These are phyloP conservation scores for Pichia sporocuriosa DNA, from an alignment of 805 yeast species.

Conservation along the genomic window DNA sequence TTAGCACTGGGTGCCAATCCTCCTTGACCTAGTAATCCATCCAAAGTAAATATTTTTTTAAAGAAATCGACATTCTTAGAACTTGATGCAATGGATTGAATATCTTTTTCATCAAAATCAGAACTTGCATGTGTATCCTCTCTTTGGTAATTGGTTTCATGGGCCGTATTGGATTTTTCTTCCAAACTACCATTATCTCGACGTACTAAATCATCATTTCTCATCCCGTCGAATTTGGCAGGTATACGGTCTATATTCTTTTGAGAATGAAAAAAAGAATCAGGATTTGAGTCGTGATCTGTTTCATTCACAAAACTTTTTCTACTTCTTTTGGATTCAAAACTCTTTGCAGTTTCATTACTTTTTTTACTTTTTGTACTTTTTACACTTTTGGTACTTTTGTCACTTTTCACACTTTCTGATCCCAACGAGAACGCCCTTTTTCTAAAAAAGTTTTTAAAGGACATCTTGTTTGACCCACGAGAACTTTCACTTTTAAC, in stretches of 20 bases:
- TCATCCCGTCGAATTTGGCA: too few species aligned
- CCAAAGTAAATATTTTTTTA: conserved; percentile 12
- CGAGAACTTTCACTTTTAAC: neutral
- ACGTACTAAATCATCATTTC: too few species aligned
- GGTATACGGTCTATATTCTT: too few species aligned
- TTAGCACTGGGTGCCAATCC: conserved; percentile 12
- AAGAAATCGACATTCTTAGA: conserved; percentile 7
- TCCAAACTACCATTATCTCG: neutral
- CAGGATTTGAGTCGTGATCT: too few species aligned
- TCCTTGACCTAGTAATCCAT: conserved; percentile 14
- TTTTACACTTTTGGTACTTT: neutral
- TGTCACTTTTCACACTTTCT: conserved; percentile 3
- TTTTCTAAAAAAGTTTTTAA: conserved; percentile 8
- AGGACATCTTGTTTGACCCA: neutral
- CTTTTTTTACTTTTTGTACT: neutral
- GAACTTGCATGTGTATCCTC: too few species aligned
- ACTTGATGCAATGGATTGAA: neutral
- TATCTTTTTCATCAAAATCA: neutral
- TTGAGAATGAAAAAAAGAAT: too few species aligned
- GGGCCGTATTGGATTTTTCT: too few species aligned
- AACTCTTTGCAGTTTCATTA: conserved; percentile 1
- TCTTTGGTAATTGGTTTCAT: too few species aligned
- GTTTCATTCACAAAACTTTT: neutral
- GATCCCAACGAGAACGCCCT: conserved; percentile 10
- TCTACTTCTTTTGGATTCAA: neutral